phyloP scores from a whole-genome alignment of 768 basidiomycete species.

The Auricularia sp. region DNA sequence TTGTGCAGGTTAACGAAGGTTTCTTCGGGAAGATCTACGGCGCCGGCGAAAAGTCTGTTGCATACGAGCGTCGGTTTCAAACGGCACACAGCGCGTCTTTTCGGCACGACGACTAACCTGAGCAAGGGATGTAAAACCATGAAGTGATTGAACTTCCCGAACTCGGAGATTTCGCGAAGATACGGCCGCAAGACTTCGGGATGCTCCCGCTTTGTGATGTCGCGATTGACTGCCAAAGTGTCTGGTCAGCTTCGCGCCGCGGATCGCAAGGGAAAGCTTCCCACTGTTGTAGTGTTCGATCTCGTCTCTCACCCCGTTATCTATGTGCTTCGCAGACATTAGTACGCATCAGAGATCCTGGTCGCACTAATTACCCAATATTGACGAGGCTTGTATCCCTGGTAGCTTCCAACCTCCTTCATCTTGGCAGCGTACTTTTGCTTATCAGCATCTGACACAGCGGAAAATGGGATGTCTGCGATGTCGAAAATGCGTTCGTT shows the following conservation, averaged over 20 bases:
- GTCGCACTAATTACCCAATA: background rate
- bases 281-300: constrained; percentile 25
- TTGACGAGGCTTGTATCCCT: constrained; percentile 24
- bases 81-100: background rate
- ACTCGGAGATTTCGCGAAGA: background rate
- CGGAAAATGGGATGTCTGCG: constrained; percentile 23
- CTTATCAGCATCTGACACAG: constrained; percentile 24
- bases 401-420: constrained; percentile 26
- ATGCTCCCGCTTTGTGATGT: background rate
- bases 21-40: background rate
- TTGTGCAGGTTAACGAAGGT: background rate
- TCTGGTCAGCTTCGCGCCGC: background rate
- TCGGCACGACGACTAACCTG: background rate
- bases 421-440: constrained; percentile 23
- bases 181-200: background rate
- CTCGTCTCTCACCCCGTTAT: constrained; percentile 25
- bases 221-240: background rate
- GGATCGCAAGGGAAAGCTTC: background rate
- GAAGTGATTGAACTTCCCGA: background rate
- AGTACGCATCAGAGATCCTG: constrained; percentile 19
- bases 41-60: background rate
- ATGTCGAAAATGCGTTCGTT: constrained; percentile 24
- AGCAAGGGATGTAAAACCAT: background rate
- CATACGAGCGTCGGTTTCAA: background rate
- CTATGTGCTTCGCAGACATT: constrained; percentile 22